Percentiles rank a stretch among this genome's conserved stretches.
These are phyloP conservation scores for Sextonia rubra DNA, from an alignment of 164 flowering plant species.

Conservation along the genomic window DNA sequence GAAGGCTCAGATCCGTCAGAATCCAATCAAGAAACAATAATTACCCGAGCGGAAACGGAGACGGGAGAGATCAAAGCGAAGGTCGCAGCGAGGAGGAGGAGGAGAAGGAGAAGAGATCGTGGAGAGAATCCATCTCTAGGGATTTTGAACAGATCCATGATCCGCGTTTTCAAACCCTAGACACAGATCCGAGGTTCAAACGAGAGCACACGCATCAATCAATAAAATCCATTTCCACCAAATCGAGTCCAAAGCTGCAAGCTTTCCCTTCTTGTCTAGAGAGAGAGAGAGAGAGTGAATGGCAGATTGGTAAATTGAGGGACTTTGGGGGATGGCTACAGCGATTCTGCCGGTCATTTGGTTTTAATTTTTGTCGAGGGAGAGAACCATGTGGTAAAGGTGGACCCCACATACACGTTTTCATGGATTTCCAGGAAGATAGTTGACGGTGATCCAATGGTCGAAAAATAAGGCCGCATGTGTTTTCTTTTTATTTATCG, in stretches of 20 bases:
- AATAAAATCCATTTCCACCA: constrained; percentile 1
- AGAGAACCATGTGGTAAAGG: no score
- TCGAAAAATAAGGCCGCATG: no score
- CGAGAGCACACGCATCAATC: no score
- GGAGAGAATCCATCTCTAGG: constrained; percentile 10
- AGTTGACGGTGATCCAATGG: no score
- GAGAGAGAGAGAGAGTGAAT: background rate
- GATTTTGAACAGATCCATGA: constrained; percentile 14
- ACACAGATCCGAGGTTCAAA: background rate
- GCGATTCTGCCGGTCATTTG: background rate
- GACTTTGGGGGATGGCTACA: background rate
- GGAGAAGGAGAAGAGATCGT: constrained; percentile 3
- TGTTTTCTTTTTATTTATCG: no score
- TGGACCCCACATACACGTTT: no score
- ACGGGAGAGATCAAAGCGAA: constrained; percentile 5
- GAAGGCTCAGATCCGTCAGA: background rate
- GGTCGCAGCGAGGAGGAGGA: constrained; percentile 2
- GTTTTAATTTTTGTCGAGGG: no score
- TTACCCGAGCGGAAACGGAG: constrained; percentile 18
- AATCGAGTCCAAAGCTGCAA: background rate
- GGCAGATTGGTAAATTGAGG: background rate
- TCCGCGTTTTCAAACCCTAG: constrained; percentile 6
- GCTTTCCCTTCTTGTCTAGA: background rate
- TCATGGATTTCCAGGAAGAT: no score
- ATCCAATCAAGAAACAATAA: background rate